These are phyloP conservation scores for Fusarium zealandicum DNA, from an alignment of 2,329 filamentous ascomycete species.

Conservation along the genomic window DNA sequence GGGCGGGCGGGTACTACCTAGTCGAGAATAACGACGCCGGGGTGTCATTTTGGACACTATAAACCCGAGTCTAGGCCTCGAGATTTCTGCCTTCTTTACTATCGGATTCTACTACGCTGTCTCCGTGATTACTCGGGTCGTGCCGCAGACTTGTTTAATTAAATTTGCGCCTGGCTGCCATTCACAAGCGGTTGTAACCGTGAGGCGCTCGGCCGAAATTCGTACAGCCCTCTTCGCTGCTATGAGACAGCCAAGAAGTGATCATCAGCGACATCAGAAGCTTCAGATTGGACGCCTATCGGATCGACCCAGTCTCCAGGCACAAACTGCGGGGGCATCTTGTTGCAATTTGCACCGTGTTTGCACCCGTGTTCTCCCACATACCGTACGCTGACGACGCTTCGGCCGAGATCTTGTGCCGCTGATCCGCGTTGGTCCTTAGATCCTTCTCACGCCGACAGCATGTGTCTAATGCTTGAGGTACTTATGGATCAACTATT, in stretches of 20 bases:
- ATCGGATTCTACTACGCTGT: too few species aligned
- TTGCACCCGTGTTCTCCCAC: conserved; percentile 26
- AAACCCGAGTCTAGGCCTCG: too few species aligned
- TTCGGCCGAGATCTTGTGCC: conserved; percentile 33
- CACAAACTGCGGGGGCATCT: conserved; percentile 4
- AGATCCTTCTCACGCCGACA: conserved; percentile 10
- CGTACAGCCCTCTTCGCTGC: too few species aligned
- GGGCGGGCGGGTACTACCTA: not conserved
- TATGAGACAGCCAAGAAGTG: conserved; percentile 25
- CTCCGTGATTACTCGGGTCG: too few species aligned
- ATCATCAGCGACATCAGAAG: conserved; percentile 23
- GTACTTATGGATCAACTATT: not conserved
- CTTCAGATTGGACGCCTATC: conserved; percentile 26
- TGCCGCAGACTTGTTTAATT: too few species aligned
- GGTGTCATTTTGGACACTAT: too few species aligned
- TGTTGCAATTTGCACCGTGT: conserved; percentile 7
- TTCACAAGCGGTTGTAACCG: too few species aligned
- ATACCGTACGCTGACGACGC: conserved; percentile 37
- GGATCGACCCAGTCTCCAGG: conserved; percentile 24
- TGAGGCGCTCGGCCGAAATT: too few species aligned
- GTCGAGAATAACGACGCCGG: too few species aligned
- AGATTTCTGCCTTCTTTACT: too few species aligned
- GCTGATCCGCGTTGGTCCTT: conserved; percentile 25
- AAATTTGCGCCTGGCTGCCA: too few species aligned
- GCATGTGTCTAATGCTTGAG: conserved; percentile 6